These are phyloP conservation scores for Astraeus odoratus DNA, from an alignment of 768 basidiomycete species.

Conservation along the genomic window DNA sequence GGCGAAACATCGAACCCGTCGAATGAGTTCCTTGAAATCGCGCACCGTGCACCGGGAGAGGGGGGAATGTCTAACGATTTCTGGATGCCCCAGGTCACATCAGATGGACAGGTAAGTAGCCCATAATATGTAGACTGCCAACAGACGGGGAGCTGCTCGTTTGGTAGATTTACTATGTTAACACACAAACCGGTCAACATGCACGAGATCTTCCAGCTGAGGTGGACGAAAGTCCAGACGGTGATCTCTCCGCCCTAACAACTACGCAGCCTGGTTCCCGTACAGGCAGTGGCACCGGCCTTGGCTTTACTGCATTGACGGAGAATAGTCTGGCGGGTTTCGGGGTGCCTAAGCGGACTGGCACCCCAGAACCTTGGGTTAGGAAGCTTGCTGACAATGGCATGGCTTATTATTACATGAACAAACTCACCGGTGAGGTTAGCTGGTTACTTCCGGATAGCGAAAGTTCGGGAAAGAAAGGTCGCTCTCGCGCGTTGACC, in stretches of 20 bases:
- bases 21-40: conserved; percentile 29
- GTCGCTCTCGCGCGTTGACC: conserved; percentile 28
- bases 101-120: conserved; percentile 69
- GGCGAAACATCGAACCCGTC: conserved; percentile 27
- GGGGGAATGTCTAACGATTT: conserved; percentile 57
- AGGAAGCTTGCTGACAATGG: conserved; percentile 78
- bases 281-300: conserved; percentile 45
- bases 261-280: conserved; percentile 49
- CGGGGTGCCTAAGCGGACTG: conserved; percentile 49
- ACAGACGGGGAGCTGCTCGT: not conserved
- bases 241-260: conserved; percentile 53
- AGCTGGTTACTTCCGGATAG: conserved; percentile 64
- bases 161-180: conserved; percentile 89
- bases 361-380: conserved; percentile 79
- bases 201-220: conserved; percentile 81
- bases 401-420: conserved; percentile 71
- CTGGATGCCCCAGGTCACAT: conserved; percentile 85
- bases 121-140: not conserved
- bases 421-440: conserved; percentile 59
- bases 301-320: conserved; percentile 35
- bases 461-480: conserved; percentile 19
- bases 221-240: conserved; percentile 56
- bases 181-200: conserved; percentile 78
- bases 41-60: conserved; percentile 20
- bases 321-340: conserved; percentile 45